Evolutionary conservation across 257 asterid genomes (phyloP).

Genomic region (Solanum clarkiae): DNA sequence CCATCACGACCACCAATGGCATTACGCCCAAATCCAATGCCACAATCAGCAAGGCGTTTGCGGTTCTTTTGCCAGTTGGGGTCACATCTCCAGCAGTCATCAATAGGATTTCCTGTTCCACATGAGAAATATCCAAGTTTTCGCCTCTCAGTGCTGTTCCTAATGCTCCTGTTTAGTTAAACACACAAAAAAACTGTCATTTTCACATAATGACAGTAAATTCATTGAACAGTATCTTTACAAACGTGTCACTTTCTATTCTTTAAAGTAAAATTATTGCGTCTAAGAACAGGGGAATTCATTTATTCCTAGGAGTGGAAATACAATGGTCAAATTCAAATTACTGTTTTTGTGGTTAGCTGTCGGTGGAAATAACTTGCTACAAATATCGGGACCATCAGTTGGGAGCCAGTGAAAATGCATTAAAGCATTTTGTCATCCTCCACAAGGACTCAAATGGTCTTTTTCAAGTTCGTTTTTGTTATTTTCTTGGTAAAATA

Average conservation of each 20-base stretch:
- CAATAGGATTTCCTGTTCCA: slow-evolving; percentile 87
- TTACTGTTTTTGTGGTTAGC: background rate
- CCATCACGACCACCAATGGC: slow-evolving; percentile 96
- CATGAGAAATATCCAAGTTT: slow-evolving; percentile 78
- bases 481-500: background rate
- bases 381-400: background rate
- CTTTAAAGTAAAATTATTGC: background rate
- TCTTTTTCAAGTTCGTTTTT: background rate
- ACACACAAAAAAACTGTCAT: background rate
- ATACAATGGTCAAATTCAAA: background rate
- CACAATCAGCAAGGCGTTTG: slow-evolving; percentile 75
- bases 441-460: background rate
- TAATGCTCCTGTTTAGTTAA: slow-evolving; percentile 43
- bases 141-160: slow-evolving; percentile 76
- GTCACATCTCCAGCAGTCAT: slow-evolving; percentile 94
- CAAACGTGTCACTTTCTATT: background rate
- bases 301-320: background rate
- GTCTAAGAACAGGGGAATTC: background rate
- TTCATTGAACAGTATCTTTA: background rate
- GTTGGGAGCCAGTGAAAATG: background rate
- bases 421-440: background rate
- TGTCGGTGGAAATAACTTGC: background rate
- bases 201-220: background rate
- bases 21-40: slow-evolving; percentile 86
- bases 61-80: slow-evolving; percentile 76